Evolutionary conservation across 495 filamentous ascomycete genomes (phyloP).

Genomic region (Podospora fimiseda): DNA sequence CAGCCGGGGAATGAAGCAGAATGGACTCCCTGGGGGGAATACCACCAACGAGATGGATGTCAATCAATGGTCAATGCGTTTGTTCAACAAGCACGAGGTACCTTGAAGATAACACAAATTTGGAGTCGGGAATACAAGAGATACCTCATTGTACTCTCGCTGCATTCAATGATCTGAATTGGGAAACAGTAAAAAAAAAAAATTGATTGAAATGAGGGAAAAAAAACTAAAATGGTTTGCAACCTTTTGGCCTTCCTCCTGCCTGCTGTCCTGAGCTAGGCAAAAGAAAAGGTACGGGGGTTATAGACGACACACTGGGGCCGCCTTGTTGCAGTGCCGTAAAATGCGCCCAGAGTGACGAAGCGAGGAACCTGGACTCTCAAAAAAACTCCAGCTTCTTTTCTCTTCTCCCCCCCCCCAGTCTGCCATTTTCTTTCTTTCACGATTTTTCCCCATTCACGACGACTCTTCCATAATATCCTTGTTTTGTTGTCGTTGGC

Average conservation of each 20-base stretch:
- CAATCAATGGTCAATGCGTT: neutral
- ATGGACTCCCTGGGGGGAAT: neutral
- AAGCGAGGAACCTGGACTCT: neutral
- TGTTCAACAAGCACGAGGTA: too few species aligned
- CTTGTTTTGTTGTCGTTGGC: neutral
- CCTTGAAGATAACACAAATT: too few species aligned
- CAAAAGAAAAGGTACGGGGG: too few species aligned
- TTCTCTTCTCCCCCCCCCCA: neutral
- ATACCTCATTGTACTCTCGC: neutral
- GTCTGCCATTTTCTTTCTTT: neutral
- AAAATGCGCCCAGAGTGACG: conserved; percentile 4
- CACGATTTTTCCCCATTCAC: neutral
- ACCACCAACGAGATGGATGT: neutral
- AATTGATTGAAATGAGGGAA: neutral
- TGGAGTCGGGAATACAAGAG: too few species aligned
- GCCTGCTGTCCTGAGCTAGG: too few species aligned
- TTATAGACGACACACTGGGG: too few species aligned
- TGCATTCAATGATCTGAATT: too few species aligned
- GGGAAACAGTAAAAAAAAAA: neutral
- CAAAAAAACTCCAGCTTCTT: neutral
- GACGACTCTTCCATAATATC: too few species aligned
- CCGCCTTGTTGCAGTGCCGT: conserved; percentile 4
- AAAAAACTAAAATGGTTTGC: neutral
- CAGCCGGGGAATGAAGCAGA: neutral
- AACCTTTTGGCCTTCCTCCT: neutral